These are phyloP conservation scores for Solanum rostratum DNA, from an alignment of 257 asterid species.

Conservation along the genomic window DNA sequence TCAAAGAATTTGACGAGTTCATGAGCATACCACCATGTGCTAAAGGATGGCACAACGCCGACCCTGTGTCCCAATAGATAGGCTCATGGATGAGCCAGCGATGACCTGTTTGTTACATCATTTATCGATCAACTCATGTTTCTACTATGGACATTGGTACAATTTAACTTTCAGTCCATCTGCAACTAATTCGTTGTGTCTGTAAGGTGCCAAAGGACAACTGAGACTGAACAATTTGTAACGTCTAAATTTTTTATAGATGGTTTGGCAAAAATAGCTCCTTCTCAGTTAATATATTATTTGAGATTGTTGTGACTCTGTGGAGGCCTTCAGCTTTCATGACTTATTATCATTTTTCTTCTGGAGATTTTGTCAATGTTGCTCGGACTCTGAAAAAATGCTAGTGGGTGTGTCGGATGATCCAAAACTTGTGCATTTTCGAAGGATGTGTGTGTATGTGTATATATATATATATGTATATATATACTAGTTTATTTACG, in stretches of 20 bases:
- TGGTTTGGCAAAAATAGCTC: not conserved
- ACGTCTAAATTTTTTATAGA: not conserved
- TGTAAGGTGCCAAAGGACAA: not conserved
- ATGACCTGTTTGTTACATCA: not conserved
- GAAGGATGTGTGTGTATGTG: too few relatives aligned
- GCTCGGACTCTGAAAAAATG: not conserved
- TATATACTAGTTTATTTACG: too few relatives aligned
- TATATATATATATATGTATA: too few relatives aligned
- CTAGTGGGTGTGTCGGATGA: not conserved
- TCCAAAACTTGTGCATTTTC: not conserved
- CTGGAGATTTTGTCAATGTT: not conserved
- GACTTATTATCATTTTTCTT: not conserved
- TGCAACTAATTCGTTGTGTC: not conserved
- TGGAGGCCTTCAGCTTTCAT: not conserved
- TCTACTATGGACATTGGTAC: not conserved
- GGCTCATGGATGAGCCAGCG: not conserved
- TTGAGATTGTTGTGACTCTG: not conserved
- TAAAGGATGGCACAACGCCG: slow-evolving; percentile 86
- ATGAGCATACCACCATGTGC: slow-evolving; percentile 71
- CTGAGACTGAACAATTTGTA: not conserved
- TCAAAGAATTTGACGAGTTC: slow-evolving; percentile 85
- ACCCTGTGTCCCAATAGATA: slow-evolving; percentile 13
- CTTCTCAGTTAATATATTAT: not conserved
- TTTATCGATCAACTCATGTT: not conserved
- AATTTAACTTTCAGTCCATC: not conserved